Base-by-base conservation (phyloP, 305 asterid species). In the Andrographis paniculata region DNA sequence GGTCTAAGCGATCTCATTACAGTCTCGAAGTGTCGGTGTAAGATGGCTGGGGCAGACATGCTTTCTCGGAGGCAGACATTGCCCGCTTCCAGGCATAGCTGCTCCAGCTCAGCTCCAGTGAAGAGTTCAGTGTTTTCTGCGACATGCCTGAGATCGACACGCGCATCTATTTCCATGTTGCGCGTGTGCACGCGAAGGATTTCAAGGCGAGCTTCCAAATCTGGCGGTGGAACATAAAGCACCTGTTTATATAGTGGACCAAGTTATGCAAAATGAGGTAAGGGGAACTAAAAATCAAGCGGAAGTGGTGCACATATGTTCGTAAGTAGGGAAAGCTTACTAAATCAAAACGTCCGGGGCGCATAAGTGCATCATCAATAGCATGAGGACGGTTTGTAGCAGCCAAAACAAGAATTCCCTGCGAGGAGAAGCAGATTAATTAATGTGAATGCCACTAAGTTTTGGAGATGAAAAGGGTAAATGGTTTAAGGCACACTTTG, bases 391-490 rank as follows among this genome's bases (percentile, higher is more conserved):
- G 87, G 65, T 91, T 91, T 20, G 98, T 91, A 48, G 98, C 98
- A 55, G 93, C 98, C 74, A 91, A 71, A 60, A 91, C 96, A 42
- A 91, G 98, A 69, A 91, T 73, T 36, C 98, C 98, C 98, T 89
- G 50, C 19, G 47, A 51, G 58, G 41, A 51, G 49, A 46, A 17
- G 54, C 21, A 42, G 28, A 17, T 48, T 49, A 19, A 12, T 12
- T 6, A 20, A 30, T 27, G 8, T 14, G 6, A 11, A n/a, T 3
- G 3, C 8, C 16, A n/a, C 15, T 21, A 1, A 9, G 12, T 46
- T 14, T 12, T 9, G 17, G 12, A 7, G 1, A 45, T 20, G 57
- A 35, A 36, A 1, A 35, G 18, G 31, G 17, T 55, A 13, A 8
- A 33, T 17, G 38, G 14, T 35, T 52, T 14, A 39, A 24, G 45